A percentile compares a stretch with the other conserved stretches of the same genome.
Evolutionary conservation across 306 rosid genomes (phyloP).

Genomic region (Pterocarpus macrocarpus): DNA sequence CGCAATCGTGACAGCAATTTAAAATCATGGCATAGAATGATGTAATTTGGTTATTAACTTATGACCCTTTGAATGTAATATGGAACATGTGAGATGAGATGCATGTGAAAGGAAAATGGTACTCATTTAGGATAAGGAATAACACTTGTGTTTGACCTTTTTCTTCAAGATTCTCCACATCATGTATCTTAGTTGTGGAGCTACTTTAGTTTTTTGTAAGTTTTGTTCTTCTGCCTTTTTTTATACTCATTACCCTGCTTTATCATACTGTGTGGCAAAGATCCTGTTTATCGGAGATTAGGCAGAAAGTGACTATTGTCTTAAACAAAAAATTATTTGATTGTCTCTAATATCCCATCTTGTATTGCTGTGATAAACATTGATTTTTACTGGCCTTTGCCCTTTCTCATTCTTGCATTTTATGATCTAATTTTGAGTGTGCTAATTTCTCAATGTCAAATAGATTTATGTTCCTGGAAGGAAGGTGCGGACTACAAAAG

Average conservation of each 20-base stretch:
- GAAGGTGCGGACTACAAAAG: slow-evolving; percentile 40
- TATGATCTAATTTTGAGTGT: too few relatives aligned
- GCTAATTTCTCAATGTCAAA: too few relatives aligned
- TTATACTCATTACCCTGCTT: not conserved
- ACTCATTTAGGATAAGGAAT: not conserved
- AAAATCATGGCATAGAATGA: too few relatives aligned
- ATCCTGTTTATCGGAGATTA: slow-evolving; percentile 3
- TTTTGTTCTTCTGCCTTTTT: not conserved
- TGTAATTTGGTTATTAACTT: not conserved
- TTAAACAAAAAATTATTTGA: too few relatives aligned
- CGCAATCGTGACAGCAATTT: too few relatives aligned
- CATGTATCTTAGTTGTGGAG: not conserved
- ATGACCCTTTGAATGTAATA: not conserved
- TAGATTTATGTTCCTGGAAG: not conserved
- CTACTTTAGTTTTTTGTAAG: not conserved
- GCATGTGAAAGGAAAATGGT: not conserved
- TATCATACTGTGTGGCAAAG: not conserved
- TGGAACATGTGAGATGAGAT: not conserved
- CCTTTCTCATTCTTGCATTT: not conserved
- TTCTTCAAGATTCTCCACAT: not conserved
- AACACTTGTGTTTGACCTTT: not conserved
- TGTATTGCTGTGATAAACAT: too few relatives aligned
- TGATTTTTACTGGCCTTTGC: not conserved
- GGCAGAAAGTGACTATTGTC: not conserved
- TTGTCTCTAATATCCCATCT: too few relatives aligned